Conservation (phyloP, 345 rosid species). For the Laguncularia racemosa region DNA sequence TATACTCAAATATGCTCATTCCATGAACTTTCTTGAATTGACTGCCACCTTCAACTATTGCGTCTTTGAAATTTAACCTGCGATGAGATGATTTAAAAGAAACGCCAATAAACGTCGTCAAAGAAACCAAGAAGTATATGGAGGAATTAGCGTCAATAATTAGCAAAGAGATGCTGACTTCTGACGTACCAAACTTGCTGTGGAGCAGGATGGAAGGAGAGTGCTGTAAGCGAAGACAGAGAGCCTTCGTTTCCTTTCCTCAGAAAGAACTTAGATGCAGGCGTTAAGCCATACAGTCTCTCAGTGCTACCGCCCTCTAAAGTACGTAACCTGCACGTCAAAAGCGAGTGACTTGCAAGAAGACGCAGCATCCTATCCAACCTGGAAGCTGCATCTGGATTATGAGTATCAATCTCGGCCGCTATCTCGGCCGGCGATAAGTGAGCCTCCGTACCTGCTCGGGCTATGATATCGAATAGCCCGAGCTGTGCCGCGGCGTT, state of each 20-base stretch:
- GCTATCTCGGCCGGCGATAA: neutral
- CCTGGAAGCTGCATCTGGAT: neutral
- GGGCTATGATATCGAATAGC: conserved; percentile 11
- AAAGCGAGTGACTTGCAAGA: conserved; percentile 1
- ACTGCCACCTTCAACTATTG: conserved; percentile 28
- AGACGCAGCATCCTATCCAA: conserved; percentile 11
- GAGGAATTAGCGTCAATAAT: no score
- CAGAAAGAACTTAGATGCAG: conserved; percentile 5
- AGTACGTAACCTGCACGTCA: neutral
- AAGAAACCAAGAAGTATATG: no score
- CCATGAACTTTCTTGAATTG: conserved; percentile 25
- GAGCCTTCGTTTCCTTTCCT: conserved; percentile 6
- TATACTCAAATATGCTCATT: conserved; percentile 14
- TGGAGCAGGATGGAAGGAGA: conserved; percentile 5
- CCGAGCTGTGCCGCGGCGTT: conserved; percentile 7
- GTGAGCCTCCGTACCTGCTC: conserved; percentile 4
- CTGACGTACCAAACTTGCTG: conserved; percentile 12
- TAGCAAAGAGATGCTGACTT: no score
- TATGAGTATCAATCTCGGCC: neutral
- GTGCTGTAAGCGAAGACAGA: conserved; percentile 2
- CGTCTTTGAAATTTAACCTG: conserved; percentile 28
- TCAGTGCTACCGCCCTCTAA: neutral
- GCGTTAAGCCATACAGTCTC: conserved; percentile 6
- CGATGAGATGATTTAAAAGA: no score
- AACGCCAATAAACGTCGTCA: no score